A percentile compares a stretch with the other conserved stretches of the same genome.
Evolutionary conservation across 2,329 filamentous ascomycete species (phyloP).

Genomic region (Nemania bipapillata): DNA sequence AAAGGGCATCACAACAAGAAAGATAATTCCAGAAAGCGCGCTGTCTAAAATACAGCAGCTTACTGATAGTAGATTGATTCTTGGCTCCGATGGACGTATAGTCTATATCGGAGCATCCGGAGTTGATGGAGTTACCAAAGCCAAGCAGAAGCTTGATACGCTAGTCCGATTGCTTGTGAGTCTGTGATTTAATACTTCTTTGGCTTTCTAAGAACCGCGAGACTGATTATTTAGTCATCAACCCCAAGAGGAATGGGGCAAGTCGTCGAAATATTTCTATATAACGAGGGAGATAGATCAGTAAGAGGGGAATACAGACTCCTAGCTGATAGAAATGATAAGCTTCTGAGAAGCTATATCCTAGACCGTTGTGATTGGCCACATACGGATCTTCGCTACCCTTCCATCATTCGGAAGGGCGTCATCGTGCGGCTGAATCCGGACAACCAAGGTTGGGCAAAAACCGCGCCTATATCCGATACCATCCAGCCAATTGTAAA

Average conservation of each 20-base stretch:
- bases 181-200: slow-evolving; percentile 6
- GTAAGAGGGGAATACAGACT: slow-evolving; percentile 37
- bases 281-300: slow-evolving; percentile 38
- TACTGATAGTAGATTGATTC: slow-evolving; percentile 36
- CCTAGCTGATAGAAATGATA: slow-evolving; percentile 30
- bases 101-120: slow-evolving; percentile 42
- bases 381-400: slow-evolving; percentile 22
- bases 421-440: slow-evolving; percentile 33
- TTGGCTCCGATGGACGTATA: slow-evolving; percentile 23
- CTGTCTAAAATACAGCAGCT: slow-evolving; percentile 35
- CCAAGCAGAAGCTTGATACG: slow-evolving; percentile 41
- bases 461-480: slow-evolving; percentile 12
- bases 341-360: slow-evolving; percentile 37
- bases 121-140: slow-evolving; percentile 12
- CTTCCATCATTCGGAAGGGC: slow-evolving; percentile 34
- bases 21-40: slow-evolving; percentile 26
- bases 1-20: slow-evolving; percentile 7
- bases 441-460: slow-evolving; percentile 21
- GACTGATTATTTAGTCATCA: slow-evolving; percentile 11
- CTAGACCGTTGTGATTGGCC: slow-evolving; percentile 39
- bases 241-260: background rate
- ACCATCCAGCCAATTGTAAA: slow-evolving; percentile 14
- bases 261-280: slow-evolving; percentile 38
- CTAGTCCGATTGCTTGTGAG: slow-evolving; percentile 42
- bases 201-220: too few species aligned